phyloP scores from a whole-genome alignment of 2,329 filamentous ascomycete species.

The Uncinocarpus reesii region DNA sequence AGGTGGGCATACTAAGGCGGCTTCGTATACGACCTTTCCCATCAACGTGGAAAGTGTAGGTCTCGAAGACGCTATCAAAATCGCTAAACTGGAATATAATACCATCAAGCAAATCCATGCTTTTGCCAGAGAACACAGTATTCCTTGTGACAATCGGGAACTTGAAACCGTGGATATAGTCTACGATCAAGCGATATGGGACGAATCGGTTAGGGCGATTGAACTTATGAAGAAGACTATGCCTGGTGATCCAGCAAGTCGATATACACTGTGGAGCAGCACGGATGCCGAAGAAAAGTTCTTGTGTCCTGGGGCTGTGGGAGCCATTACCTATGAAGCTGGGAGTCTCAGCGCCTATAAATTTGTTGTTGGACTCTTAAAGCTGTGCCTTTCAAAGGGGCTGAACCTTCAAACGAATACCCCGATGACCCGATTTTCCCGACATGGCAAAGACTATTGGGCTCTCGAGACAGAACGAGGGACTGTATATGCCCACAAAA shows the following conservation, averaged over 20 bases:
- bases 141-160: constrained; percentile 42
- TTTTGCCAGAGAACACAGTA: constrained; percentile 41
- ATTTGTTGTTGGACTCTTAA: constrained; percentile 38
- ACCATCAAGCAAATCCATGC: constrained; percentile 48
- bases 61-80: constrained; percentile 40
- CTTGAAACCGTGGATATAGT: constrained; percentile 50
- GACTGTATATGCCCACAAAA: constrained; percentile 32
- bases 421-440: constrained; percentile 21
- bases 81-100: constrained; percentile 44
- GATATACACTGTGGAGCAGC: constrained; percentile 38
- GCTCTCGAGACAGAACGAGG: constrained; percentile 38
- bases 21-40: constrained; percentile 44
- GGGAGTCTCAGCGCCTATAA: constrained; percentile 36
- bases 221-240: constrained; percentile 40
- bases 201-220: constrained; percentile 32
- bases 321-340: constrained; percentile 40
- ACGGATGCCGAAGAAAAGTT: constrained; percentile 38
- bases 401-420: constrained; percentile 27
- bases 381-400: constrained; percentile 31
- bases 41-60: constrained; percentile 40
- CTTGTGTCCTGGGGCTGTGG: constrained; percentile 35
- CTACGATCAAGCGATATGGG: constrained; percentile 42
- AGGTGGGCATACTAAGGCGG: constrained; percentile 43
- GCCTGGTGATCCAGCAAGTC: constrained; percentile 32
- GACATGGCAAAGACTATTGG: constrained; percentile 10